phyloP scores from a whole-genome alignment of 371 early-diverging fungal species.

The Syncephalis fuscata region DNA sequence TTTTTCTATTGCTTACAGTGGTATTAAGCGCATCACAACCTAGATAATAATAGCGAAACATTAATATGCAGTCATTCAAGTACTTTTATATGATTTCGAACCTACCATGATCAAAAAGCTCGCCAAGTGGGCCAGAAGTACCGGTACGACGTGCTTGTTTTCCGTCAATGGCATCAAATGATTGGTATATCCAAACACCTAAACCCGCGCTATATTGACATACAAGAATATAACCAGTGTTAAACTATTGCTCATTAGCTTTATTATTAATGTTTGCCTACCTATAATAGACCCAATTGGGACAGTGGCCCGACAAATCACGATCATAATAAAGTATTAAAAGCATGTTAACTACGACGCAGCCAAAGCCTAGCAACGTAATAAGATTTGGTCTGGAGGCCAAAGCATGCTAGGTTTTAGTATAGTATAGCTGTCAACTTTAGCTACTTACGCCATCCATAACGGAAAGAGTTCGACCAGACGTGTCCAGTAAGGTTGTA shows the following conservation, averaged over 20 bases:
- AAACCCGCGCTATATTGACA: conserved; percentile 34
- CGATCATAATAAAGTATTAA: conserved; percentile 47
- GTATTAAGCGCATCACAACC: conserved; percentile 88
- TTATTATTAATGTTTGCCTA: conserved; percentile 9
- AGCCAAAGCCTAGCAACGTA: conserved; percentile 84
- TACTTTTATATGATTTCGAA: background rate
- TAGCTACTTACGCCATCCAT: conserved; percentile 64
- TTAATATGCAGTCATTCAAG: background rate
- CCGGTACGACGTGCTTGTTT: conserved; percentile 93
- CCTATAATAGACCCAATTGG: conserved; percentile 75
- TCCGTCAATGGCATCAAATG: conserved; percentile 97
- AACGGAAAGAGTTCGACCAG: conserved; percentile 74
- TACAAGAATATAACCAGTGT: too few species aligned
- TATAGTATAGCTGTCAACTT: background rate
- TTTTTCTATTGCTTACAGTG: conserved; percentile 18
- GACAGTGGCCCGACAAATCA: conserved; percentile 54
- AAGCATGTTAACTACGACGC: conserved; percentile 61
- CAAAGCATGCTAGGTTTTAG: background rate
- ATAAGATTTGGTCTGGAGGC: conserved; percentile 84
- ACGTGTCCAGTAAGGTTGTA: conserved; percentile 82
- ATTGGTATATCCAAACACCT: conserved; percentile 87
- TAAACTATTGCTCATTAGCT: conserved; percentile 2
- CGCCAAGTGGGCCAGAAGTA: conserved; percentile 89
- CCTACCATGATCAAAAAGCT: conserved; percentile 81
- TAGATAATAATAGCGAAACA: conserved; percentile 7